Percentiles rank a stretch among this genome's conserved stretches.
Evolutionary conservation across 2,329 filamentous ascomycete genomes (phyloP).

Genomic region (Stachybotrys echinatus): DNA sequence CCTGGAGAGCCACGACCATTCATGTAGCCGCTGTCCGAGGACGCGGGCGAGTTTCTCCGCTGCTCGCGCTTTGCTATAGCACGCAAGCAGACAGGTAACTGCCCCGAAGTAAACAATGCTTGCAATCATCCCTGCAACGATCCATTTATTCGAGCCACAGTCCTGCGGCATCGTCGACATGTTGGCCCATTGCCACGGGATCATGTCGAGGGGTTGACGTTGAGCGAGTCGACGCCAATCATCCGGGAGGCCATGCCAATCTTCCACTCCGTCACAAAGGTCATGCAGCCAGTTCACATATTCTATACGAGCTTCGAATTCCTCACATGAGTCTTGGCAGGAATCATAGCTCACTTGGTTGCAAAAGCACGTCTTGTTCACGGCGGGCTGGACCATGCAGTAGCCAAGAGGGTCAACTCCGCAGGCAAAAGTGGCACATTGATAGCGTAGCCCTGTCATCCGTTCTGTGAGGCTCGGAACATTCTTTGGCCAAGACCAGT

Average conservation of each 20-base stretch:
- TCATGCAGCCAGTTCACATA: conserved; percentile 4
- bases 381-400: neutral
- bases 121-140: no score
- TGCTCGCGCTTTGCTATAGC: neutral
- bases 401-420: neutral
- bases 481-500: neutral
- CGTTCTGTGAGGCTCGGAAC: neutral
- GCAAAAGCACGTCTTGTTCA: conserved; percentile 2
- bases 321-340: conserved; percentile 1
- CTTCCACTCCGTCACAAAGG: conserved; percentile 1
- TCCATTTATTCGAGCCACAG: neutral
- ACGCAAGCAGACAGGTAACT: neutral
- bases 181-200: neutral
- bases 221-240: conserved; percentile 2
- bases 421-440: conserved; percentile 2
- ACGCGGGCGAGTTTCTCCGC: no score
- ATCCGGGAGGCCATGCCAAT: conserved; percentile 3
- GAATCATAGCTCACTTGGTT: neutral
- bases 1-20: neutral
- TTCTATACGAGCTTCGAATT: conserved; percentile 3
- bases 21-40: no score
- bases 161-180: neutral
- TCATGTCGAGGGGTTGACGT: neutral
- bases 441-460: neutral
- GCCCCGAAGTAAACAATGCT: neutral